Conservation (phyloP, 192 early-diverging fungal species). For the Coemansia sp. region DNA sequence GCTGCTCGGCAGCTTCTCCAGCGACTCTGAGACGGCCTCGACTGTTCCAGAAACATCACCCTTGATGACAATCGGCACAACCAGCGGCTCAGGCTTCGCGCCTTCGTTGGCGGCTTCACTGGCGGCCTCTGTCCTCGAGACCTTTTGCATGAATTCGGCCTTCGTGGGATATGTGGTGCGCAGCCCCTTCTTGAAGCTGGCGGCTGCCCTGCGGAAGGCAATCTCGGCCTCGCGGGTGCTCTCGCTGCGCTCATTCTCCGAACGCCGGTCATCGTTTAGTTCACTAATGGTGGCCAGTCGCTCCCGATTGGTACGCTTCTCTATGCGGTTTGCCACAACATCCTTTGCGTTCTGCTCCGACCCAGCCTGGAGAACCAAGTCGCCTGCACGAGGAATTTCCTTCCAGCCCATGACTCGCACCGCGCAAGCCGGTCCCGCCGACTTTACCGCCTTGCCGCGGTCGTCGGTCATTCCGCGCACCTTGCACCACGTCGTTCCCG, state of each 20-base stretch:
- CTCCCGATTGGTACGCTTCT: conserved; percentile 62
- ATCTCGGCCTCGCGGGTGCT: conserved; percentile 56
- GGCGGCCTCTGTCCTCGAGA: not conserved
- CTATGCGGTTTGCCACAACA: conserved; percentile 66
- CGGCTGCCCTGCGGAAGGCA: conserved; percentile 62
- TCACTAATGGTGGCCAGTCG: conserved; percentile 66
- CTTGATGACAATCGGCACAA: conserved; percentile 52
- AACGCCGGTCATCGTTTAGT: conserved; percentile 75
- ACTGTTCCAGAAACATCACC: conserved; percentile 91
- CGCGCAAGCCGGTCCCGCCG: conserved; percentile 82
- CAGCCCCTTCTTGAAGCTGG: conserved; percentile 68
- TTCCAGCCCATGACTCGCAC: conserved; percentile 94
- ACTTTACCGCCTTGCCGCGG: conserved; percentile 64
- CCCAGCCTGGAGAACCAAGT: conserved; percentile 78
- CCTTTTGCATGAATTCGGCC: not conserved
- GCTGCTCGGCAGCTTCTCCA: conserved; percentile 75
- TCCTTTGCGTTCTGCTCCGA: conserved; percentile 66
- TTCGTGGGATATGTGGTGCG: conserved; percentile 56
- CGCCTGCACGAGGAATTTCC: conserved; percentile 86
- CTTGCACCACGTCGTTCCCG: conserved; percentile 85
- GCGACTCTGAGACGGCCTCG: conserved; percentile 79
- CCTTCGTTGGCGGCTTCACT: not conserved
- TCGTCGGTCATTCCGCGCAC: conserved; percentile 85
- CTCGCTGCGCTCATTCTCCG: conserved; percentile 55
- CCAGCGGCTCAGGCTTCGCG: not conserved